Conservation (phyloP, 1,284 basidiomycete genomes). For the Sanguinoderma infundibulare region DNA sequence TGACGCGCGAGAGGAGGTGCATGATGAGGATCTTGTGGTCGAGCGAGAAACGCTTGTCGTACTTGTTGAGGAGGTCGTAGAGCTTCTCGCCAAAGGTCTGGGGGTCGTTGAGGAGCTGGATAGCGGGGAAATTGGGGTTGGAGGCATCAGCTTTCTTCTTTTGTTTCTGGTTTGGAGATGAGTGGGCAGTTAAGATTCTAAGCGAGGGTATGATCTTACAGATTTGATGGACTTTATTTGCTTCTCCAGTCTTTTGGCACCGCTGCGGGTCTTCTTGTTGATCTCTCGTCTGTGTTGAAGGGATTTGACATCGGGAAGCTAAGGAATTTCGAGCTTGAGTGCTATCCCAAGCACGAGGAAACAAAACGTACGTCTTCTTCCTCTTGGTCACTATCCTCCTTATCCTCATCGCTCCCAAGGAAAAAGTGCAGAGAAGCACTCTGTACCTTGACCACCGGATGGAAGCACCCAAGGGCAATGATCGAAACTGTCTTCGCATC, state of each 20-base stretch:
- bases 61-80: slow-evolving; percentile 83
- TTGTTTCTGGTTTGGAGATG: slow-evolving; percentile 56
- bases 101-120: slow-evolving; percentile 94
- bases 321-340: not conserved
- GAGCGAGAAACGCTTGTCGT: slow-evolving; percentile 93
- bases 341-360: not conserved
- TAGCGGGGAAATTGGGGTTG: slow-evolving; percentile 86
- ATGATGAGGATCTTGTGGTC: slow-evolving; percentile 98
- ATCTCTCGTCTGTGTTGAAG: slow-evolving; percentile 86
- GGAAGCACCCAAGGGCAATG: slow-evolving; percentile 90
- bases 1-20: slow-evolving; percentile 96
- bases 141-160: slow-evolving; percentile 48
- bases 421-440: slow-evolving; percentile 98
- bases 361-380: slow-evolving; percentile 62
- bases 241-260: slow-evolving; percentile 79
- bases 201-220: slow-evolving; percentile 19
- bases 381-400: slow-evolving; percentile 73
- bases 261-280: slow-evolving; percentile 87
- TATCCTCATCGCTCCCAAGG: slow-evolving; percentile 78
- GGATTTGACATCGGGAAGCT: slow-evolving; percentile 71
- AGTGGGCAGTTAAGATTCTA: not conserved
- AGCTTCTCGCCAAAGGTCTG: slow-evolving; percentile 96
- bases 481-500: slow-evolving; percentile 96
- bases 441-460: slow-evolving; percentile 95
- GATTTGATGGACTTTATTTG: slow-evolving; percentile 69